These are phyloP conservation scores for Dendrobium chrysotoxum DNA, from an alignment of 106 monocot species.

Conservation along the genomic window DNA sequence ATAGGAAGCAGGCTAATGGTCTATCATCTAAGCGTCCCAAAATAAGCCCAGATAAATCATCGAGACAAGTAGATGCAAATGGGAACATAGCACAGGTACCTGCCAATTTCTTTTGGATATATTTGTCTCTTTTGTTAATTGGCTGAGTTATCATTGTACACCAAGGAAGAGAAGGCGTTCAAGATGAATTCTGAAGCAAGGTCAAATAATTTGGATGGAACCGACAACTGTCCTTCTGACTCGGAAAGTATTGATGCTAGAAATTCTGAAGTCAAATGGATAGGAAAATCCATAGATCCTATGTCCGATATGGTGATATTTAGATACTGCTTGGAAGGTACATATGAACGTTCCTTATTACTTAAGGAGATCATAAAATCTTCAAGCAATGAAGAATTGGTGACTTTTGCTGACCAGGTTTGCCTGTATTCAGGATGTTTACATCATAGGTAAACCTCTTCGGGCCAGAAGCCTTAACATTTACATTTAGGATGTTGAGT, in stretches of 20 bases:
- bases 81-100: conserved; percentile 20
- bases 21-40: conserved; percentile 30
- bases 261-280: conserved; percentile 22
- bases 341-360: conserved; percentile 41
- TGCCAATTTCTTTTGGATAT: neutral
- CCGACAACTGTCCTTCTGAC: conserved; percentile 48
- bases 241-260: conserved; percentile 73
- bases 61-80: conserved; percentile 14
- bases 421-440: conserved; percentile 76
- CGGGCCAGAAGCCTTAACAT: neutral
- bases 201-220: conserved; percentile 31
- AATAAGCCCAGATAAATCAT: conserved; percentile 21
- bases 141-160: conserved; percentile 6
- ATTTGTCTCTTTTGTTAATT: neutral
- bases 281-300: conserved; percentile 15
- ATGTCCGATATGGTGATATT: conserved; percentile 60
- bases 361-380: conserved; percentile 45
- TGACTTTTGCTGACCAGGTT: conserved; percentile 65
- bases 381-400: conserved; percentile 48
- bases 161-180: conserved; percentile 5
- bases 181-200: conserved; percentile 20
- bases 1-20: conserved; percentile 18
- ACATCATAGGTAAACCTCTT: conserved; percentile 67
- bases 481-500: neutral
- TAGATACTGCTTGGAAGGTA: conserved; percentile 80